These are phyloP conservation scores for Thalassiosira sp. DNA, from an alignment of 352 stramenopile species.

Conservation along the genomic window DNA sequence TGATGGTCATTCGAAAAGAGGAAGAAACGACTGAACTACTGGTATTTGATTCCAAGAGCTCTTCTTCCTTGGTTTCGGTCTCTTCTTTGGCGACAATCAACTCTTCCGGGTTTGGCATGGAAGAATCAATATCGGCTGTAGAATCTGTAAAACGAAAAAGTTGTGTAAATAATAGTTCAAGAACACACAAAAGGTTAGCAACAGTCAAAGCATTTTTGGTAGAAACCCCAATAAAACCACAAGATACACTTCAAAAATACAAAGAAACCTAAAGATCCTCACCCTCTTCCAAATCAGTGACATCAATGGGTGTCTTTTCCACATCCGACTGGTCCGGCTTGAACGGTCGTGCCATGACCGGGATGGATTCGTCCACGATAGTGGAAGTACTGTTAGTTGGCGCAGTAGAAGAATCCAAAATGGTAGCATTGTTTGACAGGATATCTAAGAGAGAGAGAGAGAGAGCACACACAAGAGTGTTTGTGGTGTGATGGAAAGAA, in stretches of 20 bases:
- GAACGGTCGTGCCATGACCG: neutral
- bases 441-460: too few relatives aligned
- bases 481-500: too few relatives aligned
- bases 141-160: too few relatives aligned
- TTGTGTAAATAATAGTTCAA: too few relatives aligned
- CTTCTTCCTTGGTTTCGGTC: neutral
- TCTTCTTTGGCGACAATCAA: neutral
- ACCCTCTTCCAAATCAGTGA: neutral
- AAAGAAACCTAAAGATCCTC: neutral
- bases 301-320: neutral
- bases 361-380: too few relatives aligned
- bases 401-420: too few relatives aligned
- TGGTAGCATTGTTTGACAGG: too few relatives aligned
- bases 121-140: neutral
- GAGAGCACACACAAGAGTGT: too few relatives aligned
- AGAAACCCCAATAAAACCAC: neutral
- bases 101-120: too few relatives aligned
- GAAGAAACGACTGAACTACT: conserved; percentile 33
- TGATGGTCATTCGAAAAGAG: conserved; percentile 41
- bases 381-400: too few relatives aligned
- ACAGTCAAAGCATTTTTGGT: too few relatives aligned
- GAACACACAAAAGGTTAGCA: too few relatives aligned
- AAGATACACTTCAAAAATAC: neutral
- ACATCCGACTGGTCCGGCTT: conserved; percentile 1
- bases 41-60: neutral